Percentiles rank a stretch among this genome's conserved stretches.
phyloP scores from a whole-genome alignment of 2,329 filamentous ascomycete genomes.

The Fusarium vanettenii region DNA sequence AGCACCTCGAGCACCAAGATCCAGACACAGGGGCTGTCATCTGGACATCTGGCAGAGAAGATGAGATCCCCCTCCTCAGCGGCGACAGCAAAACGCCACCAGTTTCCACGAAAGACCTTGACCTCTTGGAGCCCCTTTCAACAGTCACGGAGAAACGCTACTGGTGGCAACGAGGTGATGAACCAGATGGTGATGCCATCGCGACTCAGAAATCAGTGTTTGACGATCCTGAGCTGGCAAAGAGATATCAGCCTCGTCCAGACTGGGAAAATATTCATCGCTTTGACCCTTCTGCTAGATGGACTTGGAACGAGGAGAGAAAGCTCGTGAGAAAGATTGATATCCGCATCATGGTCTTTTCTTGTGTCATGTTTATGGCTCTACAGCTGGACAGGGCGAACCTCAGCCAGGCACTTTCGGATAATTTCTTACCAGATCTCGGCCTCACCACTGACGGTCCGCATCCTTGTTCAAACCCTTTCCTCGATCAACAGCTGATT shows the following conservation, averaged over 20 bases:
- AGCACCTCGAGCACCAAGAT: background rate
- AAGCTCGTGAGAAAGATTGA: slow-evolving; percentile 8
- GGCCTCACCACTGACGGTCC: slow-evolving; percentile 55
- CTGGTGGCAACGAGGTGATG: slow-evolving; percentile 2
- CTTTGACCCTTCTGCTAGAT: slow-evolving; percentile 59
- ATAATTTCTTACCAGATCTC: slow-evolving; percentile 59
- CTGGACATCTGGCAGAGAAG: background rate
- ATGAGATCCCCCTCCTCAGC: slow-evolving; percentile 5
- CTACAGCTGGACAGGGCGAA: slow-evolving; percentile 64
- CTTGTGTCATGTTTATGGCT: slow-evolving; percentile 54
- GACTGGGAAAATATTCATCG: slow-evolving; percentile 57
- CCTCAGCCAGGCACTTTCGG: slow-evolving; percentile 58
- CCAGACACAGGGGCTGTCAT: background rate
- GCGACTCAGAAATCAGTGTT: slow-evolving; percentile 59
- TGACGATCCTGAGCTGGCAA: slow-evolving; percentile 55
- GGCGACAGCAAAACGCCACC: background rate
- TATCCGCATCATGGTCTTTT: slow-evolving; percentile 57
- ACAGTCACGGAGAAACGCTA: background rate
- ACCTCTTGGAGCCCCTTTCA: background rate
- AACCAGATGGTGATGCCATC: slow-evolving; percentile 23
- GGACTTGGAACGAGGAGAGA: slow-evolving; percentile 52
- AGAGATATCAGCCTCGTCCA: slow-evolving; percentile 48
- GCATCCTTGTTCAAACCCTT: background rate
- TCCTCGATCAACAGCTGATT: background rate
- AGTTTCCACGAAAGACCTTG: background rate